phyloP scores from a whole-genome alignment of 768 basidiomycete species.

The Kwoniella mangroviensis region DNA sequence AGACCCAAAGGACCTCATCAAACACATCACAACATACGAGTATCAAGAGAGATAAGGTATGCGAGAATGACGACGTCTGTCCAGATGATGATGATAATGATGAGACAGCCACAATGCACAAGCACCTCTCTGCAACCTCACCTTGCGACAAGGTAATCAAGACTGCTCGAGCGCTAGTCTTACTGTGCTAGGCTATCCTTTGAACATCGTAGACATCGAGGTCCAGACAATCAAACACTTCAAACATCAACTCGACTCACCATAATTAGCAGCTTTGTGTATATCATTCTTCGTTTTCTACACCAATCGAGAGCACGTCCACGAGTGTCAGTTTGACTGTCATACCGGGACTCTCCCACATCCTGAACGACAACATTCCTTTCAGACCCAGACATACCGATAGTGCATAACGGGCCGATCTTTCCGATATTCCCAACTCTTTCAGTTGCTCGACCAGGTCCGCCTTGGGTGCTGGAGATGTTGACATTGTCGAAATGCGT shows the following conservation, averaged over 20 bases:
- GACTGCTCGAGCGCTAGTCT: too few relatives aligned
- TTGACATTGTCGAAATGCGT: slow-evolving; percentile 7
- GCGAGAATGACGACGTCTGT: neutral
- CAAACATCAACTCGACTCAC: slow-evolving; percentile 48
- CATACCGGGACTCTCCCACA: neutral
- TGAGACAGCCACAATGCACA: neutral
- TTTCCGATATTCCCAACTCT: slow-evolving; percentile 49
- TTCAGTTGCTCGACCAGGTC: slow-evolving; percentile 43
- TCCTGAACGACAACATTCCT: neutral
- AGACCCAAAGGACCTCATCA: neutral
- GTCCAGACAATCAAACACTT: neutral
- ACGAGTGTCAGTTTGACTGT: too few relatives aligned
- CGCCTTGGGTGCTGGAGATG: slow-evolving; percentile 16
- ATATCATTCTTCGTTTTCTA: slow-evolving; percentile 51
- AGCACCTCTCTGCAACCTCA: neutral
- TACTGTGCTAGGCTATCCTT: too few relatives aligned
- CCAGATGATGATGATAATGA: neutral
- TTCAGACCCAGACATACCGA: slow-evolving; percentile 34
- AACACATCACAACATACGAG: neutral
- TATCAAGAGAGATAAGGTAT: neutral
- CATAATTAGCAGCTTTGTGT: slow-evolving; percentile 53
- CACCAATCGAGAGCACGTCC: slow-evolving; percentile 1
- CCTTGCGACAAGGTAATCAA: too few relatives aligned
- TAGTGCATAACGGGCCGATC: slow-evolving; percentile 50
- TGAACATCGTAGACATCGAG: neutral